Conservation (phyloP, 2,329 filamentous ascomycete genomes). For the Pseudocercospora macadamiae region DNA sequence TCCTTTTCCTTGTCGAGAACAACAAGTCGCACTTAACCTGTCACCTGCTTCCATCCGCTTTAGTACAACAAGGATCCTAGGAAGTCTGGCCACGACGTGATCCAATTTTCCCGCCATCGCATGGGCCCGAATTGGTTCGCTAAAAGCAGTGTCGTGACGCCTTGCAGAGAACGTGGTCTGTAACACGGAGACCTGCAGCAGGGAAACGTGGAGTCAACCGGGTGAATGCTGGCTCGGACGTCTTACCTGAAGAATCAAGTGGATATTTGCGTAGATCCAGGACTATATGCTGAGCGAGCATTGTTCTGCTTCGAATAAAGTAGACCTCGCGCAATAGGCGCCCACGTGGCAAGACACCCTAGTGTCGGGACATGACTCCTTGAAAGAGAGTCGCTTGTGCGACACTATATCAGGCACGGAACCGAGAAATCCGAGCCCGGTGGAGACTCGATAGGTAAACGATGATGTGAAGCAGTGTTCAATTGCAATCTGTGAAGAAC, state of each 20-base stretch:
- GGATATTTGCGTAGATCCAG: not conserved
- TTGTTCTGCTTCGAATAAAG: slow-evolving; percentile 14
- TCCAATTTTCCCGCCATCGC: not conserved
- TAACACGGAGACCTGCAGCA: slow-evolving; percentile 5
- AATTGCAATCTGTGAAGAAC: no score
- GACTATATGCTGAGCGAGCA: not conserved
- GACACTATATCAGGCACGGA: not conserved
- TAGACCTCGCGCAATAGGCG: slow-evolving; percentile 6
- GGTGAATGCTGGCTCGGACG: slow-evolving; percentile 9
- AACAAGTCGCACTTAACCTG: slow-evolving; percentile 12
- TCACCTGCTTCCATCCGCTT: slow-evolving; percentile 13
- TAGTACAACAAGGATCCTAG: slow-evolving; percentile 2
- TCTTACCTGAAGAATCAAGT: slow-evolving; percentile 15
- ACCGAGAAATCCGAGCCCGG: not conserved
- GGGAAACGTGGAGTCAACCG: slow-evolving; percentile 2
- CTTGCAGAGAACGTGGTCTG: slow-evolving; percentile 12
- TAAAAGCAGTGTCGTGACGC: not conserved
- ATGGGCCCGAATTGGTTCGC: not conserved
- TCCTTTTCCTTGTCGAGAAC: not conserved
- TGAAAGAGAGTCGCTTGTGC: not conserved
- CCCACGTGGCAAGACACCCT: slow-evolving; percentile 14
- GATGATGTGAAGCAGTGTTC: no score
- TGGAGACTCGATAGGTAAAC: no score
- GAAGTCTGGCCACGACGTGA: not conserved
- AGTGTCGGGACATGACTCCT: not conserved